These are phyloP conservation scores for Dactylellina sp. DNA, from an alignment of 2,329 filamentous ascomycete genomes.

Conservation along the genomic window DNA sequence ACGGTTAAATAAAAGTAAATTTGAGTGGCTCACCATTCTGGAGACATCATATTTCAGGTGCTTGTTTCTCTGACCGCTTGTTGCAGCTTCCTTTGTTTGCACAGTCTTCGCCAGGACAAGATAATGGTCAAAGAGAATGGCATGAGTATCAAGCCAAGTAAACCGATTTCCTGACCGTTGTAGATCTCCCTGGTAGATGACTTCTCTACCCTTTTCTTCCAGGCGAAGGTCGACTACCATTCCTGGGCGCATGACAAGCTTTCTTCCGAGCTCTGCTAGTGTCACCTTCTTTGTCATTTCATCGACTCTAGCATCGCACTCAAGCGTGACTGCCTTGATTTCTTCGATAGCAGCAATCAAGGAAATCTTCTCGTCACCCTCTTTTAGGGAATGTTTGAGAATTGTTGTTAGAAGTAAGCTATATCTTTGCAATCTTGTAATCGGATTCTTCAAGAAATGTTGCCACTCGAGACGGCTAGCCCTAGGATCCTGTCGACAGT, in stretches of 20 bases:
- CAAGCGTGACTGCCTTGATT: slow-evolving; percentile 86
- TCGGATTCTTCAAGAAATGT: slow-evolving; percentile 91
- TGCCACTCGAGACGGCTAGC: slow-evolving; percentile 91
- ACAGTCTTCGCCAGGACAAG: slow-evolving; percentile 88
- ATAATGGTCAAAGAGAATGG: slow-evolving; percentile 95
- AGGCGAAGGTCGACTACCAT: slow-evolving; percentile 92
- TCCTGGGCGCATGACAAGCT: slow-evolving; percentile 84
- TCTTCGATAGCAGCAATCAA: slow-evolving; percentile 86
- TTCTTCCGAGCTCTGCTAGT: slow-evolving; percentile 83
- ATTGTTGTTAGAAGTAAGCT: slow-evolving; percentile 84
- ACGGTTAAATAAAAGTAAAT: background rate
- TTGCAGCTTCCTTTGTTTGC: slow-evolving; percentile 74
- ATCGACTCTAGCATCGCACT: slow-evolving; percentile 91
- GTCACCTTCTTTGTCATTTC: slow-evolving; percentile 92
- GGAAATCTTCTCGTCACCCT: slow-evolving; percentile 90
- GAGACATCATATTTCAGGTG: slow-evolving; percentile 86
- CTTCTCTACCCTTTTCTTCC: slow-evolving; percentile 89
- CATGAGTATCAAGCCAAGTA: slow-evolving; percentile 92
- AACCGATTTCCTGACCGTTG: slow-evolving; percentile 91
- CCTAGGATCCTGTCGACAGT: slow-evolving; percentile 79
- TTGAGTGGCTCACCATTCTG: slow-evolving; percentile 73
- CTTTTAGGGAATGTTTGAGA: slow-evolving; percentile 81
- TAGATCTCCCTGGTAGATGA: slow-evolving; percentile 89
- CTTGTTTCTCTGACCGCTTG: slow-evolving; percentile 74
- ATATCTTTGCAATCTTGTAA: slow-evolving; percentile 92